Evolutionary conservation across 805 yeast species (phyloP).

Genomic region (Lachancea mirantina): DNA sequence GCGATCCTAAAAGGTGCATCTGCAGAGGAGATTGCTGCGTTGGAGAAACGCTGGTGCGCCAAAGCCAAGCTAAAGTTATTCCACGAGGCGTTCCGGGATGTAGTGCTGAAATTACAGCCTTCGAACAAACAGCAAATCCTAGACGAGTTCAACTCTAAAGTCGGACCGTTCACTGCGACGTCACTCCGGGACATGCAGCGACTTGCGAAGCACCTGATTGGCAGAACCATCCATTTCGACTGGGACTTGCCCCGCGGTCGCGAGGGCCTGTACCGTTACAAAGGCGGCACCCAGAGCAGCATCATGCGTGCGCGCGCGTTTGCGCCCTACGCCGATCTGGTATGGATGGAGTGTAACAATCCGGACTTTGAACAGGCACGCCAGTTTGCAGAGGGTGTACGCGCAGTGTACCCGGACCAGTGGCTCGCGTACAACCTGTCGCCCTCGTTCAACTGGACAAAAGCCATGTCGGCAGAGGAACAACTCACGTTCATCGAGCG

Average conservation of each 20-base stretch:
- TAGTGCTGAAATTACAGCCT: constrained; percentile 54
- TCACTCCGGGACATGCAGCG: constrained; percentile 76
- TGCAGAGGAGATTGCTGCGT: constrained; percentile 60
- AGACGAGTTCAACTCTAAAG: constrained; percentile 55
- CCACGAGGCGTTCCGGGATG: constrained; percentile 87
- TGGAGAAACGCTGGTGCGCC: constrained; percentile 77
- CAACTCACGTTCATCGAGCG: constrained; percentile 87
- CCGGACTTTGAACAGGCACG: constrained; percentile 92
- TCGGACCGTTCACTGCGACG: constrained; percentile 66
- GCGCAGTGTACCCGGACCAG: constrained; percentile 72
- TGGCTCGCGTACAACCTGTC: constrained; percentile 97
- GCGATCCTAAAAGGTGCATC: constrained; percentile 72
- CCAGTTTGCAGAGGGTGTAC: constrained; percentile 91
- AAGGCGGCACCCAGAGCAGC: constrained; percentile 96
- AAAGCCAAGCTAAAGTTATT: constrained; percentile 81
- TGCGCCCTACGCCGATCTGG: constrained; percentile 90
- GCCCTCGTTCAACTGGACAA: constrained; percentile 97
- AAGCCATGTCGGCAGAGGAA: constrained; percentile 80
- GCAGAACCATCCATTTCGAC: constrained; percentile 79
- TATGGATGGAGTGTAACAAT: constrained; percentile 97
- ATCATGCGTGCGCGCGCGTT: constrained; percentile 93
- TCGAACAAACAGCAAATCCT: constrained; percentile 56
- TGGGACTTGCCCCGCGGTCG: constrained; percentile 95
- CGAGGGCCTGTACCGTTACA: constrained; percentile 94
- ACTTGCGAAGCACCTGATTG: constrained; percentile 67